phyloP scores from a whole-genome alignment of 83 land plant genomes.

The Picea mariana region DNA sequence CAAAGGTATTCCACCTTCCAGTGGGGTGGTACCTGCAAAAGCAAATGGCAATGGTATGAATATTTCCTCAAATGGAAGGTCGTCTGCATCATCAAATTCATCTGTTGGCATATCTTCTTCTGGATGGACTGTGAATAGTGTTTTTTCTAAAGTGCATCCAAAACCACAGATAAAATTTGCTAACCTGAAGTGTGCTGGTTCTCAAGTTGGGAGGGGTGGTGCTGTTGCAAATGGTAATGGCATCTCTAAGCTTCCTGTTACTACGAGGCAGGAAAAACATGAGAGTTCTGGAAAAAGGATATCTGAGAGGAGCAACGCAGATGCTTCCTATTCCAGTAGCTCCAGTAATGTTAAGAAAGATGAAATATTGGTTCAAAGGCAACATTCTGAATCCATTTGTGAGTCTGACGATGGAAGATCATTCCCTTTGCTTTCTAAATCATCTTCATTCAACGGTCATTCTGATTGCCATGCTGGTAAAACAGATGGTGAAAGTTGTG shows the following conservation, averaged over 20 bases:
- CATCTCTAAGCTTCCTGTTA: neutral
- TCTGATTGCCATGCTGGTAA: neutral
- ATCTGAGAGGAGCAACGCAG: conserved; percentile 3
- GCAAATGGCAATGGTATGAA: conserved; percentile 30
- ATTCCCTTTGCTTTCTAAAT: neutral
- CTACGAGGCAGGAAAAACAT: neutral
- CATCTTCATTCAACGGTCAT: neutral
- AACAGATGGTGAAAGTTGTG: conserved; percentile 2
- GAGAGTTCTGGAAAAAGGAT: neutral
- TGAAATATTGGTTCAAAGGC: neutral
- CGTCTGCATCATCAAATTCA: conserved; percentile 8
- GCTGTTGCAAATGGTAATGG: conserved; percentile 28
- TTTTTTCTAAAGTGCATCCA: conserved; percentile 17
- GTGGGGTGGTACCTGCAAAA: conserved; percentile 21
- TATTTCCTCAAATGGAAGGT: conserved; percentile 6
- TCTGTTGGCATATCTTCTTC: neutral
- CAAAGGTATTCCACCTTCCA: conserved; percentile 20
- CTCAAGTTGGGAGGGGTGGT: neutral
- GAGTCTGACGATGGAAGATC: neutral
- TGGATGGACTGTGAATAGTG: neutral
- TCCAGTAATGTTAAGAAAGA: neutral
- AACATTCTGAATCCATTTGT: conserved; percentile 3
- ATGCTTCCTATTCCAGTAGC: neutral
- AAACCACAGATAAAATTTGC: conserved; percentile 24
- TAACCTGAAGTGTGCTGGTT: conserved; percentile 21